A percentile compares a stretch with the other conserved stretches of the same genome.
These are phyloP conservation scores for Suillus lakei DNA, from an alignment of 768 basidiomycete species.

Conservation along the genomic window DNA sequence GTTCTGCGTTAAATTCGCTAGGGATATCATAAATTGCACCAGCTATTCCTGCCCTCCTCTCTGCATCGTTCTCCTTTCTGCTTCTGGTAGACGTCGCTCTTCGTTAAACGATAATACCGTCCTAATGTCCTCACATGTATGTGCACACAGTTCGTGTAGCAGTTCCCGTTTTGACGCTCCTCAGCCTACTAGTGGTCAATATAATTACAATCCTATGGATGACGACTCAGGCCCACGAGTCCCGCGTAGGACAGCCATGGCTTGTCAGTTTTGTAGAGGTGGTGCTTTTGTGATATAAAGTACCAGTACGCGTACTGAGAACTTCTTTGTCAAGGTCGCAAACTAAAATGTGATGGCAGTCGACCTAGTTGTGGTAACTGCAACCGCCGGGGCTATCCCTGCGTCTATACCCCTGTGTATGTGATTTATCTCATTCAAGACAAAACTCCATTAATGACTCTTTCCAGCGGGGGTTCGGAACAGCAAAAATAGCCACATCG, in stretches of 20 bases:
- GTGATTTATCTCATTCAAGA: conserved; percentile 28
- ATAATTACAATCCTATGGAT: conserved; percentile 16
- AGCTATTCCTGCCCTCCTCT: conserved; percentile 9
- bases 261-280: conserved; percentile 78
- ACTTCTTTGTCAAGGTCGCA: conserved; percentile 52
- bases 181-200: conserved; percentile 13
- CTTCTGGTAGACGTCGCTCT: conserved; percentile 3
- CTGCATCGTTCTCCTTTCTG: conserved; percentile 18
- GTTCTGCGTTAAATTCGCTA: conserved; percentile 23
- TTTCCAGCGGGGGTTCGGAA: conserved; percentile 27
- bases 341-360: conserved; percentile 73
- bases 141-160: conserved; percentile 8
- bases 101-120: conserved; percentile 10
- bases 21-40: conserved; percentile 35
- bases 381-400: conserved; percentile 59
- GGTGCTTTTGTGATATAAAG: conserved; percentile 10
- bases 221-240: conserved; percentile 30
- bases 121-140: conserved; percentile 30
- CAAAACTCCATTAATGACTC: conserved; percentile 18
- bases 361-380: conserved; percentile 72
- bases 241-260: conserved; percentile 65
- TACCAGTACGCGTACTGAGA: neutral
- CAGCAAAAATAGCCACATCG: conserved; percentile 35
- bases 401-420: conserved; percentile 70
- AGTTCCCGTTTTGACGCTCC: neutral